phyloP scores from a whole-genome alignment of 495 filamentous ascomycete genomes.

The Apiosordaria backusii region DNA sequence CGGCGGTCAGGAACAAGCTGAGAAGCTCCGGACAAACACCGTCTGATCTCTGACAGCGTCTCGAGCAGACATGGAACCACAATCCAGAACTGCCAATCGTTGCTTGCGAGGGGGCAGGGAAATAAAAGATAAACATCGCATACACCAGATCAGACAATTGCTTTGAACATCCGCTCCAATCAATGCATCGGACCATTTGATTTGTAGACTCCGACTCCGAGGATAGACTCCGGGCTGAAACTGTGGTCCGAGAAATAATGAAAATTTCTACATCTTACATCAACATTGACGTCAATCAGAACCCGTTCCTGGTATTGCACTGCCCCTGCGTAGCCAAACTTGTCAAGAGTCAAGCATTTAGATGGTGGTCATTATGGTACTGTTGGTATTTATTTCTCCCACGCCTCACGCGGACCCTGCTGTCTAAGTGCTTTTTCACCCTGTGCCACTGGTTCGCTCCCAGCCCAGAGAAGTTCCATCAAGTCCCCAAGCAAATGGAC shows the following conservation, averaged over 20 bases:
- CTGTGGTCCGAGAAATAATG: neutral
- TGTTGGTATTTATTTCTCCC: neutral
- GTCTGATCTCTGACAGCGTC: no score
- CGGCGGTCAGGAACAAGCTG: neutral
- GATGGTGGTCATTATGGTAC: neutral
- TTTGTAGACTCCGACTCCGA: neutral
- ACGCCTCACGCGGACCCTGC: neutral
- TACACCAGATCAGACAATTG: neutral
- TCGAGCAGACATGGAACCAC: neutral
- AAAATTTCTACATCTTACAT: neutral
- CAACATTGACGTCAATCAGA: neutral
- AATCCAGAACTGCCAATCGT: neutral
- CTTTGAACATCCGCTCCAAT: neutral
- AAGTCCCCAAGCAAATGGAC: slow-evolving; percentile 13
- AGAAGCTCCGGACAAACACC: neutral
- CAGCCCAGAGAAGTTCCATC: neutral
- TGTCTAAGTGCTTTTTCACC: neutral
- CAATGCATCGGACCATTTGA: neutral
- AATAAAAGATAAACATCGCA: no score
- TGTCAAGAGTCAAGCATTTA: neutral
- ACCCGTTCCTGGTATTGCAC: neutral
- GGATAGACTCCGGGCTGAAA: neutral
- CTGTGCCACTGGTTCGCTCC: neutral
- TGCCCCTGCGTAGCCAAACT: neutral
- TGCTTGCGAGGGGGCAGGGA: no score